Percentiles rank a stretch among this genome's conserved stretches.
Conservation (phyloP, 352 stramenopile genomes). For the Globisporangium lucens region DNA sequence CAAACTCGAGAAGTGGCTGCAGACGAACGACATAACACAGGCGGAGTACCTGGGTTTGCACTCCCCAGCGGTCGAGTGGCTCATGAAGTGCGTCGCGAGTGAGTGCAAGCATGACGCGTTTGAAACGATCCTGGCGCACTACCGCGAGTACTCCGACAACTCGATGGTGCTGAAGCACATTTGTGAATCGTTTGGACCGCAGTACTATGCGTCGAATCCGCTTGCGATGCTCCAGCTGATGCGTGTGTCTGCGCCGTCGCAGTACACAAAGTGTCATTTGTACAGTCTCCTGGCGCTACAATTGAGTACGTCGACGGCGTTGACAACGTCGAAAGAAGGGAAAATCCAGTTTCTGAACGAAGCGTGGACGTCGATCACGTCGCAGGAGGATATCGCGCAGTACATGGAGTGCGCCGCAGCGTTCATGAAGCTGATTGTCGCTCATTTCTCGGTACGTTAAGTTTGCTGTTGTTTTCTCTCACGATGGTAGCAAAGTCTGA, state of each 20-base stretch:
- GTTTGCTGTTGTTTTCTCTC: background rate
- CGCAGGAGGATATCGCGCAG: constrained; percentile 59
- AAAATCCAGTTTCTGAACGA: constrained; percentile 85
- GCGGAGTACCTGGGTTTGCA: constrained; percentile 75
- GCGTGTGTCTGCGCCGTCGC: constrained; percentile 45
- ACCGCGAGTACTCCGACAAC: constrained; percentile 78
- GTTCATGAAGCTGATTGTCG: constrained; percentile 84
- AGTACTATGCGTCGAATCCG: constrained; percentile 56
- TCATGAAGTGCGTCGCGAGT: constrained; percentile 68
- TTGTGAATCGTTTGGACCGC: constrained; percentile 64
- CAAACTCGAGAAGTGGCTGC: constrained; percentile 51
- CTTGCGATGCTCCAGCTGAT: constrained; percentile 69
- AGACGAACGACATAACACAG: constrained; percentile 49
- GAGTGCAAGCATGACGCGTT: constrained; percentile 42
- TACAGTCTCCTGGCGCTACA: constrained; percentile 72
- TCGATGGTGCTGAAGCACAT: constrained; percentile 90
- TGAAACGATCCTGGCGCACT: constrained; percentile 71
- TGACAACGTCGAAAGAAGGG: constrained; percentile 30
- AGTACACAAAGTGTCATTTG: constrained; percentile 61
- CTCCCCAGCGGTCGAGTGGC: constrained; percentile 85
- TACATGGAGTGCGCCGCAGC: constrained; percentile 84
- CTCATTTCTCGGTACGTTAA: constrained; percentile 63
- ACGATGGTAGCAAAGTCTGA: background rate
- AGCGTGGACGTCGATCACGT: constrained; percentile 79
- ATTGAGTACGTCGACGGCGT: constrained; percentile 36